Evolutionary conservation across 768 basidiomycete species (phyloP).

Genomic region (Tulasnella sp.): DNA sequence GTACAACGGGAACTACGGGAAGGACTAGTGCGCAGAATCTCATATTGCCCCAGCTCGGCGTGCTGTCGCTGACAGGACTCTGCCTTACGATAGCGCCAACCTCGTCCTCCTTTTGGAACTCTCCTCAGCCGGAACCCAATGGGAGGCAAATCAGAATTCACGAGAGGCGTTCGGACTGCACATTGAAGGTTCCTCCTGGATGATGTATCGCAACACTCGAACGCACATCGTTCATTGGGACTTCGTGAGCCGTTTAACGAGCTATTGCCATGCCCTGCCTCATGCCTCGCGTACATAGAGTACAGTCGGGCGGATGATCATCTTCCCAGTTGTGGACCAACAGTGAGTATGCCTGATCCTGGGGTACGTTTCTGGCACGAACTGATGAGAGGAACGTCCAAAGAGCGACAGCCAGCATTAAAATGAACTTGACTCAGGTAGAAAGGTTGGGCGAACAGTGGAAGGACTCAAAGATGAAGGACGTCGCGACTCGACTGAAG

Average conservation of each 20-base stretch:
- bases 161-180: slow-evolving; percentile 57
- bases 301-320: slow-evolving; percentile 65
- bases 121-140: slow-evolving; percentile 62
- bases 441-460: slow-evolving; percentile 56
- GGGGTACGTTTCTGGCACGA: slow-evolving; percentile 22
- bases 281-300: slow-evolving; percentile 49
- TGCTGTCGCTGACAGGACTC: neutral
- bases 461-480: slow-evolving; percentile 50
- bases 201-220: slow-evolving; percentile 63
- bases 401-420: slow-evolving; percentile 62
- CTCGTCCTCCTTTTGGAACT: slow-evolving; percentile 67
- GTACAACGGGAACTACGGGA: slow-evolving; percentile 72
- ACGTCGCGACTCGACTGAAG: slow-evolving; percentile 44
- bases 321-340: slow-evolving; percentile 58
- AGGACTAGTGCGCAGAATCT: slow-evolving; percentile 48
- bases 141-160: slow-evolving; percentile 50
- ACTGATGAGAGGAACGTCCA: slow-evolving; percentile 30
- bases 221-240: slow-evolving; percentile 72
- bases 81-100: slow-evolving; percentile 53
- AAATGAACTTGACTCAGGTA: slow-evolving; percentile 60
- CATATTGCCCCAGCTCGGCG: too few species aligned
- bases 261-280: neutral
- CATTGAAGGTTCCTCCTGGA: slow-evolving; percentile 67
- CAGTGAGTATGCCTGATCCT: slow-evolving; percentile 45
- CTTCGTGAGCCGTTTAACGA: slow-evolving; percentile 53